Base-by-base conservation (phyloP, 2,329 filamentous ascomycete species). In the Colletotrichum musae region DNA sequence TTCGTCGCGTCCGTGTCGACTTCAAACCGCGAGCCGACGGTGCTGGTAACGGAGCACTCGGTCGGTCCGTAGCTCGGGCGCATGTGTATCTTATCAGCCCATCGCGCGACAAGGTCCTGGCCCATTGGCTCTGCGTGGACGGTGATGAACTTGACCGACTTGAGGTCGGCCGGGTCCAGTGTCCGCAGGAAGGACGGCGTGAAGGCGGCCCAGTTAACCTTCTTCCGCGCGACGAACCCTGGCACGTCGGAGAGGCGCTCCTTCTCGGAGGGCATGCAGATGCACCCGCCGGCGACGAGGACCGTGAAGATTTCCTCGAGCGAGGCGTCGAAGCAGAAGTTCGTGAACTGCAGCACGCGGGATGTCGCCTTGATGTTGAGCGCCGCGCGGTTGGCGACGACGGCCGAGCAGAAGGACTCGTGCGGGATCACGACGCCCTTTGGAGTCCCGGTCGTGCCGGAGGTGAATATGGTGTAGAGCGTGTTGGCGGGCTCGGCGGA, bases 131-230 rank as follows among this genome's bases (percentile, higher is more conserved):
- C 77, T 1, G 76, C 76, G 13, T 75, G 75, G 0, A 78, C 68
- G 5, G 72, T 71, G 16, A 86, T 72, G 0, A 81, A 83, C 28
- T 77, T 74, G 1, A 86, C 72, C 1, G 76, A 78, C 0, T 82
- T 80, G 0, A 85, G 74, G 0, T 73, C 70, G 0, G 74, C 70
- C 0, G 83, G 79, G n/a, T 80, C 75, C 5, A 85, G 77, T 28
- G 80, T 82, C 3, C 83, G 75, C 0, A 88, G 86, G 18, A 92
- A 83, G 0, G 88, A 83, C 2, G 89, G 87, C 0, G 90, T 91
- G 70, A 90, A 83, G 70, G 87, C 84, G 3, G 84, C 85, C 80
- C 83, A 85, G 52, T 83, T 87, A 16, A 84, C 85, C n/a, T 83
- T 76, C 80, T 87, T 85, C 0, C 82, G 77, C 6, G 81, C 80